Conservation (phyloP, 2,329 filamentous ascomycete species). For the Cladophialophora immunda region DNA sequence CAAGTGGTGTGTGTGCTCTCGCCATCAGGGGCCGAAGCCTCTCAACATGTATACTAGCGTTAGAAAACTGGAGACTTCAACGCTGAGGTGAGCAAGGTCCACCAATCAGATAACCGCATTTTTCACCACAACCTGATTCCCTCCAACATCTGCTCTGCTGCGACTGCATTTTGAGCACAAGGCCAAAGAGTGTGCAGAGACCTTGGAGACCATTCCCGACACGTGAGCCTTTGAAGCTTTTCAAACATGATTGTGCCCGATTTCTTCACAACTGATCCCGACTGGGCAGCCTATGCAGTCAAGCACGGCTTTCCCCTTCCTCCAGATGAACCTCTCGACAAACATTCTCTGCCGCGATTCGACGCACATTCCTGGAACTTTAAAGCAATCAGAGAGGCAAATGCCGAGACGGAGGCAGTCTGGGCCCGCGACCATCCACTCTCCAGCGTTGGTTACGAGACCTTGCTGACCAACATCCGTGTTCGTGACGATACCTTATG, state of each 20-base stretch:
- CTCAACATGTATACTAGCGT: conserved; percentile 1
- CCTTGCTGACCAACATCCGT: conserved; percentile 12
- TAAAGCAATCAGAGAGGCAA: conserved; percentile 4
- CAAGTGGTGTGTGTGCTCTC: no score
- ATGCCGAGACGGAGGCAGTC: conserved; percentile 7
- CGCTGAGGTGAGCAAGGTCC: conserved; percentile 6
- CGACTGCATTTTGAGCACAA: no score
- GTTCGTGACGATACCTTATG: conserved; percentile 25
- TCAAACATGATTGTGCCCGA: conserved; percentile 8
- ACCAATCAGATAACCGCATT: conserved; percentile 5
- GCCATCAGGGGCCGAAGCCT: no score
- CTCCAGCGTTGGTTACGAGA: conserved; percentile 24
- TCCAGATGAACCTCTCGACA: conserved; percentile 1
- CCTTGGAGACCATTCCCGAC: no score
- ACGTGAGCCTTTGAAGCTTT: not conserved
- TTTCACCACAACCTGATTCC: no score
- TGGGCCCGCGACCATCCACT: conserved; percentile 17
- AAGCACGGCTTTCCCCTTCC: conserved; percentile 19
- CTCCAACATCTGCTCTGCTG: no score
- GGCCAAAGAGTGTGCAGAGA: no score
- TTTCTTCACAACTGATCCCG: conserved; percentile 21
- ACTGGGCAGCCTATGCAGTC: conserved; percentile 25
- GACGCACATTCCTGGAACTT: conserved; percentile 6
- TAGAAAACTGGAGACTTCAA: not conserved
- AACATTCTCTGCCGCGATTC: not conserved